Percentiles rank a stretch among this genome's conserved stretches.
Evolutionary conservation across 31 red algal species (phyloP).

Genomic region (Odonthalia washingtoniensis): DNA sequence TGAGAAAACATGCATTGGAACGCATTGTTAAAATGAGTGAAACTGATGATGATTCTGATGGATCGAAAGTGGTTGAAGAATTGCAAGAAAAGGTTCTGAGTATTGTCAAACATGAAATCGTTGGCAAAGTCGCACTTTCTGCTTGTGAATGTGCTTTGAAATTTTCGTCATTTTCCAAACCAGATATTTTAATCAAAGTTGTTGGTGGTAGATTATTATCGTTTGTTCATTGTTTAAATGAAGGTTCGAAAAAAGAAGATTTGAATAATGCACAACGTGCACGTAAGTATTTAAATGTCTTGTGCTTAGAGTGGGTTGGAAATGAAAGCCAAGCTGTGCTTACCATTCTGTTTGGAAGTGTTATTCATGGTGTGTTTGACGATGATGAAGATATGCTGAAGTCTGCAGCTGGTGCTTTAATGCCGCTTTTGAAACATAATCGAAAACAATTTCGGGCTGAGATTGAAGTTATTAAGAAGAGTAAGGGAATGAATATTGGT

Average conservation of each 20-base stretch:
- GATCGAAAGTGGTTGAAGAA: neutral
- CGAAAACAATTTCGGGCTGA: too few species aligned
- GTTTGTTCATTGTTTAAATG: too few species aligned
- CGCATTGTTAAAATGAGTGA: neutral
- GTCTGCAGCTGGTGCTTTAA: too few species aligned
- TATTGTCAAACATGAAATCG: conserved; percentile 25
- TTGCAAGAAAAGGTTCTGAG: neutral
- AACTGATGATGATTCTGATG: neutral
- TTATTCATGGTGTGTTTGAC: neutral
- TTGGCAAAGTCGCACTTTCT: conserved; percentile 1
- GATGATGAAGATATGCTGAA: too few species aligned
- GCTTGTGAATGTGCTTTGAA: conserved; percentile 36
- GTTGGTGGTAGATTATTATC: too few species aligned
- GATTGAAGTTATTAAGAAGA: too few species aligned
- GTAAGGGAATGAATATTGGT: too few species aligned
- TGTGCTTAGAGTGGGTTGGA: too few species aligned
- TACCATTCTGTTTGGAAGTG: neutral
- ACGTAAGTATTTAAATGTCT: too few species aligned
- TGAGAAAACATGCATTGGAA: conserved; percentile 12
- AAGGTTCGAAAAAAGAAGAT: too few species aligned
- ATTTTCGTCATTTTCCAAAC: neutral
- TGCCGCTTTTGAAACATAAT: too few species aligned
- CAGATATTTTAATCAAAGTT: neutral
- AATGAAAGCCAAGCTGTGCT: neutral
- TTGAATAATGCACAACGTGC: too few species aligned